Base-by-base conservation (phyloP, 2,329 filamentous ascomycete species). In the Nectriaceae sp. region DNA sequence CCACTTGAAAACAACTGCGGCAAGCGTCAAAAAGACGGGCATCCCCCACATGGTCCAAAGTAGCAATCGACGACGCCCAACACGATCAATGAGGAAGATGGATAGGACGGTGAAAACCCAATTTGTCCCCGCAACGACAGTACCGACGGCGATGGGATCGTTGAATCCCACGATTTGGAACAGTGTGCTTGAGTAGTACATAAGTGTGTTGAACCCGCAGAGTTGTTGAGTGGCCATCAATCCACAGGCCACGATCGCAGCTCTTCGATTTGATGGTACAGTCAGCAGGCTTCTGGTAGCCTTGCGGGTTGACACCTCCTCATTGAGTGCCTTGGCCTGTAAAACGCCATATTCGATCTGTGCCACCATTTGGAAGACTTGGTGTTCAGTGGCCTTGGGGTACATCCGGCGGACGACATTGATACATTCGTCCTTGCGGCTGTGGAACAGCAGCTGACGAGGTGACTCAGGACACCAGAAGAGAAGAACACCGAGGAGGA, bases 121-220 rank as follows among this genome's bases (percentile, higher is more conserved):
- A 48, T 56, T 56, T 6, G 53, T 56, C 2, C 50, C 53, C 1
- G 51, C 51, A n/a, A 49, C 52, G 3, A 73, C 65, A 15, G 67
- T 68, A 4, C 68, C 69, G 3, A 77, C 74, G 1, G 73, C 74
- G 1, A 71, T 67, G 0, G 73, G 68, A 38, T 75, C 72, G 16
- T 64, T 58, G 36, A 60, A 60, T 11, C 57, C 55, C 8, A 59
- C 56, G 21, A 59, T 59, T 16, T 54, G 40, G 48, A 60, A 60
- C 1, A 60, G 46, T 1, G 54, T 56, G 11, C 42, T 48, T 3
- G 52, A 55, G 31, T 61, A 61, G 24, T 61, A 61, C 57, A 61
- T 61, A 38, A 61, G 44, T 1, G 56, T 58, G 21, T 61, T 61
- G 42, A 60, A 61, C 3, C 56, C 54, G 33, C 52, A 59, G 13